Evolutionary conservation across 345 rosid species (phyloP).

Genomic region (Eucalyptus leucophloia): DNA sequence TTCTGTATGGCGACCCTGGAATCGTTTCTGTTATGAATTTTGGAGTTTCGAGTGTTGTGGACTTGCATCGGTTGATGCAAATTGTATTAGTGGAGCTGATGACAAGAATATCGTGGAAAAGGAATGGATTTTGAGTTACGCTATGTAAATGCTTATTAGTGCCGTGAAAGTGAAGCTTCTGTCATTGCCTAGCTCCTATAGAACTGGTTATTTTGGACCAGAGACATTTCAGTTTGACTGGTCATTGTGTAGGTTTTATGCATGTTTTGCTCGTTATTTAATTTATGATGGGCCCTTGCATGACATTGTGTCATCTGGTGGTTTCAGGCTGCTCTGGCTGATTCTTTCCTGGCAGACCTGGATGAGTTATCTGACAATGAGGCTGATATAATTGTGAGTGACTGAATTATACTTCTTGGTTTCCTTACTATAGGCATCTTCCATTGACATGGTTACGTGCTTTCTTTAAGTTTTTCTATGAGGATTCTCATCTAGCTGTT

Average conservation of each 20-base stretch:
- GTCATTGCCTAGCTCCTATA: neutral
- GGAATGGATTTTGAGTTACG: neutral
- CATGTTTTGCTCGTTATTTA: neutral
- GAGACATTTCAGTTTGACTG: neutral
- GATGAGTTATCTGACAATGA: slow-evolving; percentile 96
- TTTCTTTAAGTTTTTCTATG: neutral
- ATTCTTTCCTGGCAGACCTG: slow-evolving; percentile 90
- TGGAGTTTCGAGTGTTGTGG: neutral
- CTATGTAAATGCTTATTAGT: neutral
- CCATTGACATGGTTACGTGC: neutral
- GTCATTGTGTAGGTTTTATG: neutral
- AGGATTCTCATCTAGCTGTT: neutral
- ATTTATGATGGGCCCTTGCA: neutral
- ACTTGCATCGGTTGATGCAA: neutral
- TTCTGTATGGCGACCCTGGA: neutral
- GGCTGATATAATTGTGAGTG: slow-evolving; percentile 46
- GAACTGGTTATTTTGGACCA: neutral
- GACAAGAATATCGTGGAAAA: neutral
- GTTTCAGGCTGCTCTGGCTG: slow-evolving; percentile 82
- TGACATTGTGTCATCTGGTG: neutral
- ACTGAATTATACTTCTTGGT: neutral
- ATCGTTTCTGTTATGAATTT: neutral
- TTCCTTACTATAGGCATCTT: neutral
- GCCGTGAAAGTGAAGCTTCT: neutral
- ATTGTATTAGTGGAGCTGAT: neutral